Conservation (phyloP, 805 yeast genomes). For the Hanseniaspora vineae region DNA sequence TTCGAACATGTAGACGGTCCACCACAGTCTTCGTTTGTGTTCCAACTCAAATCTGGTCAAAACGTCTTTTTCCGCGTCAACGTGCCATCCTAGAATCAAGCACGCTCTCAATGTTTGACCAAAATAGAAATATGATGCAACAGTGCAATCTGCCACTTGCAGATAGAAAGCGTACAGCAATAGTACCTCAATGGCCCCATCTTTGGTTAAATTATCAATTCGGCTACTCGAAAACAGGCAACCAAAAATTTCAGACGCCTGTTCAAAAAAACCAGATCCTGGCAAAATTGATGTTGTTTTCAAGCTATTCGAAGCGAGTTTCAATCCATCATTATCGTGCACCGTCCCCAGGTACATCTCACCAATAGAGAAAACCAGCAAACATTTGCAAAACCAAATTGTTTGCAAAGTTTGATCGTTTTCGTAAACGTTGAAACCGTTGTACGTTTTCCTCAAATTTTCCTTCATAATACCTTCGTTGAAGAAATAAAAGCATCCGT, state of each 20-base stretch:
- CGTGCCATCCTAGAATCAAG: constrained; percentile 66
- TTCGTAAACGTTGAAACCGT: constrained; percentile 26
- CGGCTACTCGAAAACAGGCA: constrained; percentile 72
- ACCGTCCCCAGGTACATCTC: constrained; percentile 76
- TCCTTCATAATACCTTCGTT: constrained; percentile 69
- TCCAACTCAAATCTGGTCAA: constrained; percentile 61
- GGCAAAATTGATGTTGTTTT: constrained; percentile 40
- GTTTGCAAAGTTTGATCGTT: constrained; percentile 51
- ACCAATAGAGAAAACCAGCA: constrained; percentile 64
- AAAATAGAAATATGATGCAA: constrained; percentile 69
- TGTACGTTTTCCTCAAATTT: constrained; percentile 49
- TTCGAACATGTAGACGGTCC: constrained; percentile 80
- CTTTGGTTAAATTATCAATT: constrained; percentile 61
- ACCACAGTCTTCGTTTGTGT: constrained; percentile 70
- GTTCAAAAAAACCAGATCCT: constrained; percentile 66
- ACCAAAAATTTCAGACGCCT: constrained; percentile 68
- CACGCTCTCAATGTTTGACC: constrained; percentile 66
- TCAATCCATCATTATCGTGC: constrained; percentile 23
- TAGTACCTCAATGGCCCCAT: constrained; percentile 70
- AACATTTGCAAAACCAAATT: constrained; percentile 68
- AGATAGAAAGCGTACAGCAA: constrained; percentile 63
- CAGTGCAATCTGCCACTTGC: constrained; percentile 76
- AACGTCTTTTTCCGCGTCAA: constrained; percentile 62
- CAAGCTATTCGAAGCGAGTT: constrained; percentile 21
- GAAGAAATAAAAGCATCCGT: constrained; percentile 75